Evolutionary conservation across 2,329 filamentous ascomycete genomes (phyloP), one percentile per base, ranked within the genome.

Genomic region (Ophiosphaerella narmari): DNA sequence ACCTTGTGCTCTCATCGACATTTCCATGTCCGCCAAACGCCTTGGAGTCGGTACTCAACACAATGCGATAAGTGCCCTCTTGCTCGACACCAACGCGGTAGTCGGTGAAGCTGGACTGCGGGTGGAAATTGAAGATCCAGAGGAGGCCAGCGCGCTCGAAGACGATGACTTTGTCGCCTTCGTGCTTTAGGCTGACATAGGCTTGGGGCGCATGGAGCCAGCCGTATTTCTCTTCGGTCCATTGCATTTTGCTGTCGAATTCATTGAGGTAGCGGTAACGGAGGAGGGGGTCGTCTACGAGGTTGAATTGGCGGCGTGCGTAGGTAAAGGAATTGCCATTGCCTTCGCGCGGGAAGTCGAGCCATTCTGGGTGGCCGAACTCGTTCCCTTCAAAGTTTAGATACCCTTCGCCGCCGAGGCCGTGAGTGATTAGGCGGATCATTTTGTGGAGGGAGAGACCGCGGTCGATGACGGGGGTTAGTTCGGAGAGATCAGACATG

Each of bases 321-420:
- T 96, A 96, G 86, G 90, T 93, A 80, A 92, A 97, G 39, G 89
- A 94, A 76, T 96, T 96, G 67, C 86, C 78, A 76, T 97, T 97
- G 51, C 94, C 94, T 66, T 87, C 91, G 43, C 94, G 89, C 4
- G 94, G 94, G 75, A 99, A 99, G 74, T 99, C 94, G 34, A 99
- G 88, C 94, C 94, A 99, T 75, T 99, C 94, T 0, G 94, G 94
- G 71, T 99, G 94, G 0, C 94, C 94, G 68, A 99, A 99, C 75
- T 99, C 94, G 74, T 99, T 99, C 54, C 94, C 94, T 77, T 97
- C 92, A 65, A 99, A 99, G 78, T 97, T 99, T 45, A 99, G 88
- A 70, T 96, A 99, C 34, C 93, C 94, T 75, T 99, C 94, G 47
- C 94, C 94, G 51, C 94, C 94, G 13, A 99, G 83, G 36, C 82